Evolutionary conservation across 1,284 basidiomycete species (phyloP).

Genomic region (Kalmanozyma brasiliensis): DNA sequence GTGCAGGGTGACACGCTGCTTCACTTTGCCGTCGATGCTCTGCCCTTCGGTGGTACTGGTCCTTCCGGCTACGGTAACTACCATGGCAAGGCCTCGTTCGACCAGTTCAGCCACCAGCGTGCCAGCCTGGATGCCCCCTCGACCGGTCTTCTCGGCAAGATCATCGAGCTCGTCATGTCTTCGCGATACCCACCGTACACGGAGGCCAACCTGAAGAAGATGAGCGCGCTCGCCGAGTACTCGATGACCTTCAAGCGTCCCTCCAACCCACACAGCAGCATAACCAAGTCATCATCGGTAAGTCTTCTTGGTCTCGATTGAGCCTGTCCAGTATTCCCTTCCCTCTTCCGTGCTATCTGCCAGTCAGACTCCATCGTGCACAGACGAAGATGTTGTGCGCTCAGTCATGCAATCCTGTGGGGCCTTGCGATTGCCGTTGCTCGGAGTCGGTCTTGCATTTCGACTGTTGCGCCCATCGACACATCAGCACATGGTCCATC

Average conservation of each 20-base stretch:
- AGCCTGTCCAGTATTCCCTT: not conserved
- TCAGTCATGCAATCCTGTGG: not conserved
- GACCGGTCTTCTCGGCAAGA: slow-evolving; percentile 60
- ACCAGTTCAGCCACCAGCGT: slow-evolving; percentile 71
- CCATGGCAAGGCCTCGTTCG: slow-evolving; percentile 71
- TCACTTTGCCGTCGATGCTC: slow-evolving; percentile 72
- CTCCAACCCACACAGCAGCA: slow-evolving; percentile 52
- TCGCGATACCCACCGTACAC: slow-evolving; percentile 69
- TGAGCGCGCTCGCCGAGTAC: slow-evolving; percentile 44
- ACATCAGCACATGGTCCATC: not conserved
- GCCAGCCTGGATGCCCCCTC: slow-evolving; percentile 70
- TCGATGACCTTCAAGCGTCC: slow-evolving; percentile 51
- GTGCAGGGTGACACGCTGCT: slow-evolving; percentile 52
- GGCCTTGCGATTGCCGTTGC: not conserved
- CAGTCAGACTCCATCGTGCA: not conserved
- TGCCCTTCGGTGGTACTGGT: slow-evolving; percentile 72
- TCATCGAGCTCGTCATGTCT: slow-evolving; percentile 67
- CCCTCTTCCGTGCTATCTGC: not conserved
- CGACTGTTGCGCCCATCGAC: slow-evolving; percentile 2
- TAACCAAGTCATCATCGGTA: slow-evolving; percentile 43
- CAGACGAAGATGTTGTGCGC: not conserved
- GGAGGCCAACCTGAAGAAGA: slow-evolving; percentile 50
- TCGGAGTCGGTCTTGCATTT: slow-evolving; percentile 1
- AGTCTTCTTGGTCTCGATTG: slow-evolving; percentile 11
- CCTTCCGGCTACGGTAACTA: slow-evolving; percentile 71